A percentile compares a stretch with the other conserved stretches of the same genome.
These are phyloP conservation scores for Catenaria anguillulae DNA, from an alignment of 371 early-diverging fungal genomes.

Conservation along the genomic window DNA sequence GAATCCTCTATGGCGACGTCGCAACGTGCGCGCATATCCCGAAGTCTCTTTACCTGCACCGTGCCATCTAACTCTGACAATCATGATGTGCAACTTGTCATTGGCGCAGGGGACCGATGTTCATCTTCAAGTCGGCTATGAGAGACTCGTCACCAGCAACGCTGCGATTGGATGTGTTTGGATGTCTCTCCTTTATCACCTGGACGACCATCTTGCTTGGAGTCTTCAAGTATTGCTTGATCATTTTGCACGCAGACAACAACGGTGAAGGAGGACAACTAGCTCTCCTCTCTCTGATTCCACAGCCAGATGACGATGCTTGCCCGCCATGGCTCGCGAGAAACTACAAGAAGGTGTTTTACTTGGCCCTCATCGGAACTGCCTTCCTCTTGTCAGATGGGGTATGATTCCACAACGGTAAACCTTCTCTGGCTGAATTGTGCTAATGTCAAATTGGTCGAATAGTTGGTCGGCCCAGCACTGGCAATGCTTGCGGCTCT, in stretches of 20 bases:
- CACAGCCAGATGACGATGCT: not conserved
- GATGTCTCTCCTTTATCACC: not conserved
- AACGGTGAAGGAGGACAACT: conserved; percentile 7
- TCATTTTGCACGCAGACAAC: conserved; percentile 7
- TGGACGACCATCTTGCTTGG: conserved; percentile 5
- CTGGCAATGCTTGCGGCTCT: not conserved
- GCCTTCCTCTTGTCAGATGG: conserved; percentile 2
- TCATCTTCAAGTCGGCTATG: not conserved
- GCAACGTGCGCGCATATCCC: not conserved
- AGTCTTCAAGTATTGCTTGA: conserved; percentile 2
- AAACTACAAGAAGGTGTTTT: not conserved
- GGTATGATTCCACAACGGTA: not conserved
- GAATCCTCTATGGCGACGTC: not conserved
- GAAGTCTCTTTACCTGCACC: too few relatives aligned
- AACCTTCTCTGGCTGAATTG: too few relatives aligned
- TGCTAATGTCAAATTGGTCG: not conserved
- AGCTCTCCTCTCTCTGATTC: not conserved
- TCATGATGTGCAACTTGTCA: too few relatives aligned
- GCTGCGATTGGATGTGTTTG: not conserved
- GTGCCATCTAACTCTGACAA: too few relatives aligned
- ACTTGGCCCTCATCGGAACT: not conserved
- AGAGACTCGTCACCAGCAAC: not conserved
- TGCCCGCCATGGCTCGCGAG: not conserved
- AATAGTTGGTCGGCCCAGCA: not conserved
- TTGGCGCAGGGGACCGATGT: conserved; percentile 3